Conservation (phyloP, 139 green algal genomes). For the Chlamydomonas incerta region DNA sequence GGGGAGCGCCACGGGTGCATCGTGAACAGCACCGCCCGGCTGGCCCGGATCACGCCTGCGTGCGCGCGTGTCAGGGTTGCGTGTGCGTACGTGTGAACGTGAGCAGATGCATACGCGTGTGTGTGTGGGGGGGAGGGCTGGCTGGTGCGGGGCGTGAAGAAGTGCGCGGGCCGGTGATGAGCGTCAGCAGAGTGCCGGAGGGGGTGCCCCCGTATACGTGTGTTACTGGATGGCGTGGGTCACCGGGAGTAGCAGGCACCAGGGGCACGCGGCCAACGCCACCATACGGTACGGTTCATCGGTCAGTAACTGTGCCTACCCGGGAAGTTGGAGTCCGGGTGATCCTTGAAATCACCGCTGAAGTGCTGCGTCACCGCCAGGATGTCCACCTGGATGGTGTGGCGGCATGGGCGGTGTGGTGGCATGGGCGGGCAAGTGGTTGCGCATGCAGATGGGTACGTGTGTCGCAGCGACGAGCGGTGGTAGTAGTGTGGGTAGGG, state of each 20-base stretch:
- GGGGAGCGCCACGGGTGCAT: conserved; percentile 25
- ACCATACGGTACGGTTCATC: too few species aligned
- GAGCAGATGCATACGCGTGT: too few species aligned
- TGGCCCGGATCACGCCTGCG: not conserved
- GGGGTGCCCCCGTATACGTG: too few species aligned
- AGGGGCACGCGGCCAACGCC: too few species aligned
- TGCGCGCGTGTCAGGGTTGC: not conserved
- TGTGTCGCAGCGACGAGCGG: too few species aligned
- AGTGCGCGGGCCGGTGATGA: too few species aligned
- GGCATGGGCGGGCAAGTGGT: not conserved
- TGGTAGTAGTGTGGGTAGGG: too few species aligned
- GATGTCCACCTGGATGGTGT: conserved; percentile 19
- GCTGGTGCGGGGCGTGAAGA: not conserved
- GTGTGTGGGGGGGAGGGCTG: not conserved
- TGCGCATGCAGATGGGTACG: not conserved
- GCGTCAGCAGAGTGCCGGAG: too few species aligned
- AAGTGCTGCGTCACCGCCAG: conserved; percentile 40
- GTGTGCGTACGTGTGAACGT: not conserved
- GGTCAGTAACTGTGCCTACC: too few species aligned
- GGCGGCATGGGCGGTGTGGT: not conserved
- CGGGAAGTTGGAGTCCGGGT: conserved; percentile 26
- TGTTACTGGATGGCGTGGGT: too few species aligned
- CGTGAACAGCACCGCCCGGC: conserved; percentile 29
- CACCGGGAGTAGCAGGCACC: too few species aligned
- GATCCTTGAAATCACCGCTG: conserved; percentile 33